phyloP scores from a whole-genome alignment of 1,284 basidiomycete genomes.

The Ustilago cynodontis region DNA sequence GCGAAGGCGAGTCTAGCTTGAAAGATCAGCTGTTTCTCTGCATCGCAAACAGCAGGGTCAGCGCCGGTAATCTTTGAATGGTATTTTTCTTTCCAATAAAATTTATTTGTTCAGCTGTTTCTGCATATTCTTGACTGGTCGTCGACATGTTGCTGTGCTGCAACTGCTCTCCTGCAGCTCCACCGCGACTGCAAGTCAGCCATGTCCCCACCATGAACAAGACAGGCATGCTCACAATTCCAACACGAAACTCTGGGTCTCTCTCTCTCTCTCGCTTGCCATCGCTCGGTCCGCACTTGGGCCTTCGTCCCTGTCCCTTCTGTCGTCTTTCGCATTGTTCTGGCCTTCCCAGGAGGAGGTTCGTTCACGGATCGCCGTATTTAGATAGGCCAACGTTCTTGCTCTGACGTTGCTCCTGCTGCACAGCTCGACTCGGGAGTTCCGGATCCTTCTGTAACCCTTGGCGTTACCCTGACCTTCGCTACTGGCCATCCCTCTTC shows the following conservation, averaged over 20 bases:
- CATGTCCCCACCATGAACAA: conserved; percentile 6
- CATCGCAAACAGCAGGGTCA: neutral
- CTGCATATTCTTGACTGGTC: conserved; percentile 3
- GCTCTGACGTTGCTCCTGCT: conserved; percentile 3
- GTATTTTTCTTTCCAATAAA: neutral
- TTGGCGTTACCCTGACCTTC: neutral
- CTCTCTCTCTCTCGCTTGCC: conserved; percentile 15
- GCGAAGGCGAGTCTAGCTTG: neutral
- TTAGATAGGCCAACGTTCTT: conserved; percentile 17
- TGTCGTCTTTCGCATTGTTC: neutral
- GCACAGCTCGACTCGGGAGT: conserved; percentile 29
- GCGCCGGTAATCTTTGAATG: neutral
- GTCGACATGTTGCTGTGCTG: conserved; percentile 5
- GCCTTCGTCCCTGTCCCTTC: conserved; percentile 1
- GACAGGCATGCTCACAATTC: neutral
- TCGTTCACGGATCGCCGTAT: conserved; percentile 9
- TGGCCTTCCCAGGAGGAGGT: neutral
- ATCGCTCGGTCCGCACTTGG: conserved; percentile 33
- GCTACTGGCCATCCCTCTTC: neutral
- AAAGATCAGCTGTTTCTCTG: conserved; percentile 13
- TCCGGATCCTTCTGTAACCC: conserved; percentile 27
- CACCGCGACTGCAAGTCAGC: conserved; percentile 3
- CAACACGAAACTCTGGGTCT: neutral
- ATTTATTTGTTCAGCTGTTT: neutral
- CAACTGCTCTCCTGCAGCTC: neutral